Conservation (phyloP, 2,329 filamentous ascomycete genomes). For the Lachnellula subtilissima region DNA sequence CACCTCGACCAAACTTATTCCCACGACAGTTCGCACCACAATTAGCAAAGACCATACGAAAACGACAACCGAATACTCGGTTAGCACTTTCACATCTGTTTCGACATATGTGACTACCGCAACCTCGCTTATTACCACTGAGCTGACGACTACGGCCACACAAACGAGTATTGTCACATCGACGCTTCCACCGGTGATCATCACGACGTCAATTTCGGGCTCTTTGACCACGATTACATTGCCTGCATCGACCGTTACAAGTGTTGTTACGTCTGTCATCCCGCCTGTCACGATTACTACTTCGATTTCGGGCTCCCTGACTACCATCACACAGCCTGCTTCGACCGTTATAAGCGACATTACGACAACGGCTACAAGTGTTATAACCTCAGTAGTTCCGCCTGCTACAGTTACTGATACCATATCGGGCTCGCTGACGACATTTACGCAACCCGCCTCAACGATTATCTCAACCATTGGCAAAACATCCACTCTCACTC, state of each 20-base stretch:
- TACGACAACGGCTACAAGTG: background rate
- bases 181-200: background rate
- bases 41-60: conserved; percentile 1
- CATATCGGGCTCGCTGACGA: background rate
- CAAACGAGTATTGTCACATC: background rate
- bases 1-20: too few species aligned
- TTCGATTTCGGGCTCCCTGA: background rate
- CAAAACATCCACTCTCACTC: background rate
- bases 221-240: background rate
- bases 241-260: conserved; percentile 8
- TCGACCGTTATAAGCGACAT: background rate
- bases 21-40: background rate
- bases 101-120: conserved; percentile 3
- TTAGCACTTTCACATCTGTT: background rate
- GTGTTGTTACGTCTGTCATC: background rate
- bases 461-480: background rate
- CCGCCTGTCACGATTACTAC: conserved; percentile 3
- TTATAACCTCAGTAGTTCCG: background rate
- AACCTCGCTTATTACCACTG: conserved; percentile 6
- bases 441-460: background rate
- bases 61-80: conserved; percentile 1
- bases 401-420: conserved; percentile 3
- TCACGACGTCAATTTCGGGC: conserved; percentile 4
- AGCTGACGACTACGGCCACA: conserved; percentile 1
- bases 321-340: background rate